Evolutionary conservation across 495 filamentous ascomycete species (phyloP).

Genomic region (Trichoderma reesei): DNA sequence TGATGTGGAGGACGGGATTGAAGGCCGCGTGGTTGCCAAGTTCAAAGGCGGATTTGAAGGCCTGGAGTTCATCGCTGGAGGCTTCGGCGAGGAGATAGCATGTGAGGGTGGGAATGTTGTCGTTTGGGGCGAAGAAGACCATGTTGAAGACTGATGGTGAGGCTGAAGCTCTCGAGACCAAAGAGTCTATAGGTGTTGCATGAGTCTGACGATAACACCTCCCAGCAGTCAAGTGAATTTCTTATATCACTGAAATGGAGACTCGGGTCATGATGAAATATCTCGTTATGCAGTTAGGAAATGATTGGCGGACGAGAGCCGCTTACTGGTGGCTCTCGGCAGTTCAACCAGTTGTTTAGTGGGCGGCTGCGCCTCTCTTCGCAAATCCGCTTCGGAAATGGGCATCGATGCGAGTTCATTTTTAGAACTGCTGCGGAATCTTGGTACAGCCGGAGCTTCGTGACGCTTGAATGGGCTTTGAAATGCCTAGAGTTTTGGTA

Average conservation of each 20-base stretch:
- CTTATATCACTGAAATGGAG: too few species aligned
- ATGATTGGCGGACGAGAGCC: too few species aligned
- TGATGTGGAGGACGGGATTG: slow-evolving; percentile 13
- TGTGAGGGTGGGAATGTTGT: slow-evolving; percentile 6
- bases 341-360: background rate
- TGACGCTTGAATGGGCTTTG: background rate
- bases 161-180: too few species aligned
- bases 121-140: slow-evolving; percentile 2
- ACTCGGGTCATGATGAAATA: background rate
- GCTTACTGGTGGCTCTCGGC: background rate
- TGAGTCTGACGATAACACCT: too few species aligned
- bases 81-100: slow-evolving; percentile 16
- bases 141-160: too few species aligned
- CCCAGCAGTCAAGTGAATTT: too few species aligned
- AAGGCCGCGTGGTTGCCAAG: slow-evolving; percentile 14
- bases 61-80: slow-evolving; percentile 12
- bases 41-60: slow-evolving; percentile 16
- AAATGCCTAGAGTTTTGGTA: too few species aligned
- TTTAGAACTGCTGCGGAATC: slow-evolving; percentile 3
- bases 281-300: background rate
- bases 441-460: background rate
- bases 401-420: background rate
- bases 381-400: background rate
- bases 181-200: too few species aligned
- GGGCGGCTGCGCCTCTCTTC: background rate